Evolutionary conservation across 768 basidiomycete species (phyloP), one percentile per base, ranked within the genome.

Genomic region (Kwoniella sp.): DNA sequence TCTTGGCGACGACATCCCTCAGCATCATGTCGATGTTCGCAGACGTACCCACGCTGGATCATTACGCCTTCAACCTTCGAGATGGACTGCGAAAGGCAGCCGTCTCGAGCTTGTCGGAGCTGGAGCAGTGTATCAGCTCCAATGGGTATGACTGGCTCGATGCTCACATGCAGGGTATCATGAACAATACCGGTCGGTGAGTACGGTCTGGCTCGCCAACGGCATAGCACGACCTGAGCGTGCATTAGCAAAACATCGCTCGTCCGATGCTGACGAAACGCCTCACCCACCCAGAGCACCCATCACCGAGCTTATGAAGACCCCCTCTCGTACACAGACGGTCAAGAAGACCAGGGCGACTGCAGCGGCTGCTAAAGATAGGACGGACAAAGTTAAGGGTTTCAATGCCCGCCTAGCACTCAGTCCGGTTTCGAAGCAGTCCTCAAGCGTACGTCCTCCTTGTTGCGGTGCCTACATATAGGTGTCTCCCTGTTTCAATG

Each of bases 131-230:
- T 19, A 69, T 73, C 26, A 53, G 56, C n/a, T 54, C 50, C 1
- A 43, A 57, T n/a, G 72, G 72, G 15, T 71, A 71, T 57, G 63
- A 49, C 19, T 73, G 72, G 72, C 53, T 73, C 11, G 63, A 73
- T 50, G 65, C 53, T 20, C 70, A 71, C 45, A 66, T 71, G 62
- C 58, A 64, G 17, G 50, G 58, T 10, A 58, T 71, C 33, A 50
- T 68, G 49, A 53, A 55, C 43, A 42, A 58, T 23, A 25, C 46
- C 27, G 50, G 48, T 4, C 50, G 57, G 63, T 69, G 37, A 34
- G 59, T 55, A 5, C 10, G n/a, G 32, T 9, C 32, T 33, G 32
- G 9, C 32, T 9, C n/a, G 10, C 10, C 9, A 33, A 33, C 32
- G n/a, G 32, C 9, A 9, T n/a, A 33, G n/a, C n/a, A 33, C n/a